These are phyloP conservation scores for Lablab purpureus DNA, from an alignment of 306 rosid species.

Conservation along the genomic window DNA sequence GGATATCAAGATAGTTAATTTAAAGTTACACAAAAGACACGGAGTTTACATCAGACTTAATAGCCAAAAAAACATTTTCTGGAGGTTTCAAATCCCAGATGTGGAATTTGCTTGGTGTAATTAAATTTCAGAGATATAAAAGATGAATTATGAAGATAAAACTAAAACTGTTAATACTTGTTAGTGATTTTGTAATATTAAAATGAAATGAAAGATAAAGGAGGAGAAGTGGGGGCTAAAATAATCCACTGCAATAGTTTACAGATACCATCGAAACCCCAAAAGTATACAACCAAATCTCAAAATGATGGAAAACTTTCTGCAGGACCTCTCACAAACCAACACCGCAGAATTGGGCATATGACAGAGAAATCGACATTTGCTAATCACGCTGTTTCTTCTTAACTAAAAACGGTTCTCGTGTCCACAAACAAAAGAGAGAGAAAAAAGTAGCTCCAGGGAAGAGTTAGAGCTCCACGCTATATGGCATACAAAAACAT, in stretches of 20 bases:
- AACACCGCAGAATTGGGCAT: background rate
- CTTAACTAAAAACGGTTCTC: conserved; percentile 23
- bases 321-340: conserved; percentile 1
- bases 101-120: background rate
- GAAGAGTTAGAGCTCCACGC: conserved; percentile 33
- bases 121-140: background rate
- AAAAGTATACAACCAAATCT: conserved; percentile 18
- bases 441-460: background rate
- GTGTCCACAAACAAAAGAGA: conserved; percentile 19
- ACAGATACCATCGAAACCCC: conserved; percentile 17
- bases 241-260: conserved; percentile 16
- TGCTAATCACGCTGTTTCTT: conserved; percentile 25
- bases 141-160: conserved; percentile 1
- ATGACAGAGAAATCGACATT: conserved; percentile 26
- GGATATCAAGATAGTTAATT: background rate
- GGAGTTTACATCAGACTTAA: background rate
- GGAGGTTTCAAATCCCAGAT: background rate
- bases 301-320: conserved; percentile 10
- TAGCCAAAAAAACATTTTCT: background rate
- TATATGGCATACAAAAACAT: background rate
- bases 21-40: background rate
- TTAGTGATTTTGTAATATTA: conserved; percentile 6
- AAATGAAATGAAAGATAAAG: background rate
- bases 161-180: background rate
- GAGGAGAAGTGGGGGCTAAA: background rate